Conservation (phyloP, 495 filamentous ascomycete genomes). For the Hypoxylon fuscum region DNA sequence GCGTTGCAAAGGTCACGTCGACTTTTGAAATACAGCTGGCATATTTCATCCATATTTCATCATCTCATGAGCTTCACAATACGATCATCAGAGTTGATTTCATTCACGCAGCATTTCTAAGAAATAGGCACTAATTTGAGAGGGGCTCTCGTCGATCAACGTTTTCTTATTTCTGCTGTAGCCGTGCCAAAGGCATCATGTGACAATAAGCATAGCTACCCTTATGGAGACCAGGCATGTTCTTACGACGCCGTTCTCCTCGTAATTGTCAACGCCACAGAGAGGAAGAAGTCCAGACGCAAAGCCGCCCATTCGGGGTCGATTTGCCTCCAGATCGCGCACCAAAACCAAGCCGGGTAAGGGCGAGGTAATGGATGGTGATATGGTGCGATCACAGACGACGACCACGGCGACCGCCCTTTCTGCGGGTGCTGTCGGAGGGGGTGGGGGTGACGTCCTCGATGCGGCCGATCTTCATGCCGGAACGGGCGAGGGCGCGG, state of each 20-base stretch:
- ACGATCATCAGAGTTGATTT: too few species aligned
- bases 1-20: too few species aligned
- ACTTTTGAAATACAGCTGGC: too few species aligned
- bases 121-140: background rate
- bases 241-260: conserved; percentile 67
- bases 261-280: conserved; percentile 70
- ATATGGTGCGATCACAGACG: conserved; percentile 77
- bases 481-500: conserved; percentile 95
- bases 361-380: conserved; percentile 43
- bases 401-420: conserved; percentile 99
- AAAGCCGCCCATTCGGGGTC: conserved; percentile 46
- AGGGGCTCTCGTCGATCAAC: conserved; percentile 33
- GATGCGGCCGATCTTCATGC: conserved; percentile 99
- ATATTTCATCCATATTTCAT: too few species aligned
- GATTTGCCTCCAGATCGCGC: conserved; percentile 44
- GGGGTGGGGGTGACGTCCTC: conserved; percentile 99
- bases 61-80: too few species aligned
- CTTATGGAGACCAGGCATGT: conserved; percentile 69
- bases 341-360: conserved; percentile 47
- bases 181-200: conserved; percentile 63
- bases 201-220: conserved; percentile 57
- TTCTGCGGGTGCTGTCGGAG: conserved; percentile 97
- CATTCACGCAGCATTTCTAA: background rate
- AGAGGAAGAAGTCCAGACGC: conserved; percentile 54
- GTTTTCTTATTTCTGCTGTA: conserved; percentile 54